phyloP scores from a whole-genome alignment of 2,329 filamentous ascomycete genomes.

The Basipetospora chlamydospora region DNA sequence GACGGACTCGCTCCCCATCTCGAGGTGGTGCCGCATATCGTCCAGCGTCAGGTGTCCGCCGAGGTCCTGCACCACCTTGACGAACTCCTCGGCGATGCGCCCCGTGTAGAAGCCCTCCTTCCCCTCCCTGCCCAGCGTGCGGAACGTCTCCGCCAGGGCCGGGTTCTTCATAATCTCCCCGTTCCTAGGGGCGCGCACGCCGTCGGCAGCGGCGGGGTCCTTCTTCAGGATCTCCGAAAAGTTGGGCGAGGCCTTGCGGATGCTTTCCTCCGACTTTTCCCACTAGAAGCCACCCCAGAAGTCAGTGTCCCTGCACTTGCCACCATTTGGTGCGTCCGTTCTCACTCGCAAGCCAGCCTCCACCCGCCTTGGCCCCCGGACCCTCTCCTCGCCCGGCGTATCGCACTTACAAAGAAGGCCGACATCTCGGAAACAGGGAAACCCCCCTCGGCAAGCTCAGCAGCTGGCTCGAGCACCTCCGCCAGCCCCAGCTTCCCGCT shows the following conservation, averaged over 20 bases:
- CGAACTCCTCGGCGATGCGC: conserved; percentile 63
- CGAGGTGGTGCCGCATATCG: conserved; percentile 64
- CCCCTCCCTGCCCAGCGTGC: conserved; percentile 60
- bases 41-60: conserved; percentile 68
- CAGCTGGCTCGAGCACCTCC: conserved; percentile 69
- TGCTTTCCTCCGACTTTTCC: conserved; percentile 44
- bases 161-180: conserved; percentile 88
- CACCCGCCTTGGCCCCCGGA: too few relatives aligned
- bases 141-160: conserved; percentile 67
- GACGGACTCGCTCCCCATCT: conserved; percentile 56
- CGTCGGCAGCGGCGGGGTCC: conserved; percentile 51
- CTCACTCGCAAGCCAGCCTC: too few relatives aligned
- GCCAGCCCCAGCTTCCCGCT: conserved; percentile 68
- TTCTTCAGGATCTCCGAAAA: conserved; percentile 75
- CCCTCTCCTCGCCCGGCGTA: too few relatives aligned
- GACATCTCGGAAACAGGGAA: conserved; percentile 79
- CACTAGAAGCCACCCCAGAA: conserved; percentile 40
- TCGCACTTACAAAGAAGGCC: conserved; percentile 49
- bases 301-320: too few relatives aligned
- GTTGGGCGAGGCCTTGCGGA: conserved; percentile 70
- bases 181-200: conserved; percentile 57
- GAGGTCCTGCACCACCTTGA: conserved; percentile 60
- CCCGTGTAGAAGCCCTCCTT: conserved; percentile 89
- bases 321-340: too few relatives aligned
- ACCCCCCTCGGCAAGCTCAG: conserved; percentile 72